Percentiles rank a stretch among this genome's conserved stretches.
Conservation (phyloP, 495 filamentous ascomycete species). For the Tuber magnatum region DNA sequence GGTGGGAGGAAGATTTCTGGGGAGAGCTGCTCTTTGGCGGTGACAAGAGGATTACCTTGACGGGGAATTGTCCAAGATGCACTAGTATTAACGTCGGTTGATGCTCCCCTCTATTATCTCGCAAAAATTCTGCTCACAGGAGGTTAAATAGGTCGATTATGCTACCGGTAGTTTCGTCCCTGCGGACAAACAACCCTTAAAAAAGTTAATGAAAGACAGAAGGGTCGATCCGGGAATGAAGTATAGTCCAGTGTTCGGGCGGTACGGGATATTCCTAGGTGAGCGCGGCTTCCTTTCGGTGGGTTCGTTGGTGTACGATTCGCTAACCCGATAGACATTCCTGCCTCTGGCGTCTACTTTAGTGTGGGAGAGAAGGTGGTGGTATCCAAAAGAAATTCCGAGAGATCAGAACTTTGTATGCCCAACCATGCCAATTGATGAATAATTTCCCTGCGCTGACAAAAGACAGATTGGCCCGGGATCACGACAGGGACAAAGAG, state of each 20-base stretch:
- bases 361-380: constrained; percentile 30
- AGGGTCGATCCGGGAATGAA: constrained; percentile 30
- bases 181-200: constrained; percentile 39
- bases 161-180: constrained; percentile 12
- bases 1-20: constrained; percentile 88
- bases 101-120: background rate
- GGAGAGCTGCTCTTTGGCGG: constrained; percentile 50
- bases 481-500: constrained; percentile 15
- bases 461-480: constrained; percentile 25
- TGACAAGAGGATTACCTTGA: constrained; percentile 51
- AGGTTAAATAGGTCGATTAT: constrained; percentile 19
- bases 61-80: constrained; percentile 77
- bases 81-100: constrained; percentile 29
- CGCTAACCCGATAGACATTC: background rate
- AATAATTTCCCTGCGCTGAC: background rate
- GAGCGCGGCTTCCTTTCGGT: background rate
- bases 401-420: constrained; percentile 30
- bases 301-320: background rate
- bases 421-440: background rate
- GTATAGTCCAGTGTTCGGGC: constrained; percentile 32
- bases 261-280: constrained; percentile 31
- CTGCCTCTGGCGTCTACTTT: constrained; percentile 8
- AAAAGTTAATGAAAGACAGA: constrained; percentile 47
- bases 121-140: background rate
- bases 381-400: constrained; percentile 23